Conservation (phyloP, 2,329 filamentous ascomycete species). For the Pseudocercospora musae region DNA sequence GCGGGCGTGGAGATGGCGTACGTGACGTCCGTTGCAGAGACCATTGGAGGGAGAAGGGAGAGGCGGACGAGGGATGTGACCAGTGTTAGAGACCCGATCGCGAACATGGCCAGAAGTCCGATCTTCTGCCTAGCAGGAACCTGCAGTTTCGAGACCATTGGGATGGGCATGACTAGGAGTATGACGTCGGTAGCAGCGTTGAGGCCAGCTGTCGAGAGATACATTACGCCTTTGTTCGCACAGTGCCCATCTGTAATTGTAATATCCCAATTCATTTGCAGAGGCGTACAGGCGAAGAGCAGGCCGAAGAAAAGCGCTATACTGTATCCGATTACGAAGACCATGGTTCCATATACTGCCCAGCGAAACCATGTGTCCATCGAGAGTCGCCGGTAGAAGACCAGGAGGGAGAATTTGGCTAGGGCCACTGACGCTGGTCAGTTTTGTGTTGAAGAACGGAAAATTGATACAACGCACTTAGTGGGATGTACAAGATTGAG, state of each 20-base stretch:
- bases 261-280: conserved; percentile 14
- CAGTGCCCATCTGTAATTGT: conserved; percentile 16
- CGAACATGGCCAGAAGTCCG: conserved; percentile 14
- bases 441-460: not conserved
- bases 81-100: conserved; percentile 18
- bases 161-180: conserved; percentile 14
- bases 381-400: conserved; percentile 17
- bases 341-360: conserved; percentile 13
- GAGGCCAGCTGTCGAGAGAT: conserved; percentile 16
- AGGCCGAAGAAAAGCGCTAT: conserved; percentile 7
- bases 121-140: conserved; percentile 7
- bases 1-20: conserved; percentile 15
- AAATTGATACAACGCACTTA: not conserved
- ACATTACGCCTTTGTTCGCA: conserved; percentile 13
- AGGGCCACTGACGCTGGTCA: conserved; percentile 7
- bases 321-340: conserved; percentile 10
- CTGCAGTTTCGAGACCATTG: conserved; percentile 8
- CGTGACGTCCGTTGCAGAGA: conserved; percentile 10
- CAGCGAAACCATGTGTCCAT: conserved; percentile 14
- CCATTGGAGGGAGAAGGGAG: conserved; percentile 13
- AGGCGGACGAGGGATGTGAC: conserved; percentile 18
- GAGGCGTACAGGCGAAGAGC: conserved; percentile 17
- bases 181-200: conserved; percentile 20
- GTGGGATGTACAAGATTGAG: conserved; percentile 15
- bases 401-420: conserved; percentile 16